These are phyloP conservation scores for Neofusicoccum umdonicola DNA, from an alignment of 2,329 filamentous ascomycete species.

Conservation along the genomic window DNA sequence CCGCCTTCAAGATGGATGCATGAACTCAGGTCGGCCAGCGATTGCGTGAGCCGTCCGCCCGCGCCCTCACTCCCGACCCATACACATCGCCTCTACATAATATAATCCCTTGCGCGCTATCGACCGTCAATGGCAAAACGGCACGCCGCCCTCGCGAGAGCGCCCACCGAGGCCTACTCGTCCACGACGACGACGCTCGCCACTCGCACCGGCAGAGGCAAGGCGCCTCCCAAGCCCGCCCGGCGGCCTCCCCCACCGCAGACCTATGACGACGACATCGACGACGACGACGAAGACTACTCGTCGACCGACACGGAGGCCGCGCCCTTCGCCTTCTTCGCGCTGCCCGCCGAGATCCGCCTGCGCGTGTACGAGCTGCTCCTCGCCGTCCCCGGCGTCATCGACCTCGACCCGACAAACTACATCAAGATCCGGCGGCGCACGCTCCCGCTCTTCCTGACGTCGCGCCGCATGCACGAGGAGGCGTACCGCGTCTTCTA, in stretches of 20 bases:
- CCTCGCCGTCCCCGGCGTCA: constrained; percentile 51
- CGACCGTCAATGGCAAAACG: not conserved
- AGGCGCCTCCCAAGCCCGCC: not conserved
- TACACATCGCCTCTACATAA: constrained; percentile 1
- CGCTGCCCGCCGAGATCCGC: constrained; percentile 54
- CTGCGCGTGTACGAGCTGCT: constrained; percentile 49
- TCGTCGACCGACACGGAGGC: constrained; percentile 42
- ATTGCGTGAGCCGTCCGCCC: constrained; percentile 29
- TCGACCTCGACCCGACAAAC: constrained; percentile 68
- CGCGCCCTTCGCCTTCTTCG: constrained; percentile 51
- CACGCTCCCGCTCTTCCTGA: constrained; percentile 67
- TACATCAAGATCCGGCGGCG: constrained; percentile 48
- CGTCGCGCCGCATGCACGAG: constrained; percentile 50
- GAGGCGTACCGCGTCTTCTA: constrained; percentile 54
- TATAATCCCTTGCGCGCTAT: constrained; percentile 19
- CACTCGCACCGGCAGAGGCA: not conserved
- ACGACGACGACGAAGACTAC: constrained; percentile 64
- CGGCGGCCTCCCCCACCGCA: not conserved
- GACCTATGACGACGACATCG: not conserved
- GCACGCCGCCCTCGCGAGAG: not conserved
- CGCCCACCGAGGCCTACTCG: not conserved
- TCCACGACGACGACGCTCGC: not conserved
- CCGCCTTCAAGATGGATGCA: constrained; percentile 41
- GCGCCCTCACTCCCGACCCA: constrained; percentile 28
- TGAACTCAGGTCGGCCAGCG: constrained; percentile 26